Base-by-base conservation (phyloP, 768 basidiomycete species). In the Pleurotus pulmonarius region DNA sequence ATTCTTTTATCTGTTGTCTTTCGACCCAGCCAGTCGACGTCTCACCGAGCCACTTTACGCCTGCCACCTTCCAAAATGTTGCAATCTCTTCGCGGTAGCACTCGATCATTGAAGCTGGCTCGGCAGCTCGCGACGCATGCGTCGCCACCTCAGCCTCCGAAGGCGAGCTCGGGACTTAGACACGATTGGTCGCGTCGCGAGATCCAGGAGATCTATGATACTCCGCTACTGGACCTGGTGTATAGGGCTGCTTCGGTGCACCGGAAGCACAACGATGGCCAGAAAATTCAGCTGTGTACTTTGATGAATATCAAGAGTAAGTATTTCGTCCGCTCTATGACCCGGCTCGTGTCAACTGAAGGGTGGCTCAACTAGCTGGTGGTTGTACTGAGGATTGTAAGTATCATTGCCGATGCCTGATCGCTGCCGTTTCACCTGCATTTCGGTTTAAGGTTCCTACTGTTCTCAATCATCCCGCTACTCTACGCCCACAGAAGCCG, bases 231-330 rank as follows among this genome's bases (percentile, higher is more conserved):
- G 63, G 90, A 94, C 45, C 86, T 96, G 54, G 86, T 96, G 58
- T 98, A 90, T 70, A 83, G 85, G 49, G 88, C 96, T 37, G 91
- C 94, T 12, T 70, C 82, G 2, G 81, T 95, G 9, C 96, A 98
- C 70, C 79, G 95, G 61, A 81, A 87, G 65, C 77, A 90, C 69
- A 93, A 97, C 62, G 89, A 95, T 73, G 87, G 94, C 29, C 80
- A 73, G 63, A 93, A 97, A 77, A 85, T 98, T 26, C 96, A 98
- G 73, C 81, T 98, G 29, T 98, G 95, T 64, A 98, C 96, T 3
- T 80, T 98, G 26, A 94, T 98, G 90, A 98, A 98, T 69, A 98
- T 98, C 72, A 98, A 98, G 74, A 94, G 94, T 92, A 70, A 62
- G 88, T 79, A 57, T 37, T 39, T 22, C n/a, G 58, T 47, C 44